phyloP scores from a whole-genome alignment of 495 filamentous ascomycete genomes.

The Tirmania nivea region DNA sequence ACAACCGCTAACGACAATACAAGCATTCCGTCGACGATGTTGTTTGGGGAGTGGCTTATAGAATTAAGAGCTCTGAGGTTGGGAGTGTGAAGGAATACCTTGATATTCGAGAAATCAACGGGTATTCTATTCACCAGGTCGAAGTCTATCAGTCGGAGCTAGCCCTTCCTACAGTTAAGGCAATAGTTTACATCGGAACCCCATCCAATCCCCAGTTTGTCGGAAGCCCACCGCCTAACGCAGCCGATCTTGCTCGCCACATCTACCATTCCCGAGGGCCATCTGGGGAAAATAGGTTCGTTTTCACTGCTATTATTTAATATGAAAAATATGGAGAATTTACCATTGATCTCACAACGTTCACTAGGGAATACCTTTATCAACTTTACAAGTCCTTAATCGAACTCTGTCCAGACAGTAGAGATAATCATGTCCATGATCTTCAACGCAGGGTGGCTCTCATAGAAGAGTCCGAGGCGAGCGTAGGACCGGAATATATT shows the following conservation, averaged over 20 bases:
- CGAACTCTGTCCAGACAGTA: constrained; percentile 51
- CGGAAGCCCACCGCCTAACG: constrained; percentile 54
- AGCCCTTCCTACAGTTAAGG: constrained; percentile 21
- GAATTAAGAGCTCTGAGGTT: constrained; percentile 51
- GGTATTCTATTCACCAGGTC: constrained; percentile 77
- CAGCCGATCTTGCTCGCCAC: constrained; percentile 47
- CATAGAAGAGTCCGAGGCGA: background rate
- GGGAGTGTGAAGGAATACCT: constrained; percentile 73
- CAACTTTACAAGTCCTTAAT: constrained; percentile 56
- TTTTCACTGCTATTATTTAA: background rate
- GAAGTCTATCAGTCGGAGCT: constrained; percentile 43
- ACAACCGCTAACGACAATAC: background rate
- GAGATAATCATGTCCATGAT: constrained; percentile 56
- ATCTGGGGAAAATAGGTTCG: constrained; percentile 55
- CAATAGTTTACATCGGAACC: constrained; percentile 83
- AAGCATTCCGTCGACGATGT: constrained; percentile 34
- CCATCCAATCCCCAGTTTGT: constrained; percentile 87
- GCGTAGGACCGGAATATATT: background rate
- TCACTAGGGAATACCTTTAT: constrained; percentile 52
- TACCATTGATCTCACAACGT: too few species aligned
- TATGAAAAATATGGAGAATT: too few species aligned
- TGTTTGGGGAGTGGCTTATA: constrained; percentile 88
- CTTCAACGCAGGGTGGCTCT: constrained; percentile 7
- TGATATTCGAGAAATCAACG: constrained; percentile 91
- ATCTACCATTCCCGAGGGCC: constrained; percentile 58